A percentile compares a stretch with the other conserved stretches of the same genome.
Conservation (phyloP, 2,329 filamentous ascomycete genomes). For the Geosmithia morbida region DNA sequence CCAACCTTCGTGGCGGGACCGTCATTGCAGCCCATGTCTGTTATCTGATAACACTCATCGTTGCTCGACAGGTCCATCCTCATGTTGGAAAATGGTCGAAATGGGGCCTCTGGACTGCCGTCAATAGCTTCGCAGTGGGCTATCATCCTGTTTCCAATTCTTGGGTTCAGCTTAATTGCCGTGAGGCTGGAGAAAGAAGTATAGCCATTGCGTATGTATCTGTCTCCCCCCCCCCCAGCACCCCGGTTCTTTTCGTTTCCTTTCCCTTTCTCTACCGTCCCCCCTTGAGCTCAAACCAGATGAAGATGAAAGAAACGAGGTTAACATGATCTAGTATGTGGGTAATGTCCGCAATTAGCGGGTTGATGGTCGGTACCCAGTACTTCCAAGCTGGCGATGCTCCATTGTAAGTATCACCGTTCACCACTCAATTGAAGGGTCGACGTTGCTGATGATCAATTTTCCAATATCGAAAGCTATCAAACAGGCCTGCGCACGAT, state of each 20-base stretch:
- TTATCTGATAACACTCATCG: conserved; percentile 28
- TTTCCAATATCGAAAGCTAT: conserved; percentile 17
- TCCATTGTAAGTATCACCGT: conserved; percentile 17
- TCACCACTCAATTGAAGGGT: not conserved
- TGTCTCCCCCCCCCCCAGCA: too few species aligned
- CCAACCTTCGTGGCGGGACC: conserved; percentile 23
- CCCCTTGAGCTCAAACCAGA: too few species aligned
- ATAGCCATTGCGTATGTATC: conserved; percentile 29
- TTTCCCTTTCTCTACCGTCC: too few species aligned
- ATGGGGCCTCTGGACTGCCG: conserved; percentile 34
- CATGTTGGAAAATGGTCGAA: conserved; percentile 30
- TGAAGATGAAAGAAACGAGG: not conserved
- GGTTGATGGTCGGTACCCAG: conserved; percentile 34
- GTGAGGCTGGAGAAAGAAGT: conserved; percentile 27
- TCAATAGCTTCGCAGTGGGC: conserved; percentile 34
- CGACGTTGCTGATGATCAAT: not conserved
- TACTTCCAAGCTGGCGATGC: conserved; percentile 28
- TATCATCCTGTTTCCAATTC: conserved; percentile 39
- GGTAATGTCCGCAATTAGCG: conserved; percentile 35
- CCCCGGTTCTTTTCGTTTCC: too few species aligned
- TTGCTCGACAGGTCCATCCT: conserved; percentile 23
- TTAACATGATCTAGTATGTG: conserved; percentile 14
- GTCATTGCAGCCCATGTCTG: conserved; percentile 28
- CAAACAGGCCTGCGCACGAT: conserved; percentile 25
- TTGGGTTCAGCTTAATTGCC: conserved; percentile 37